Evolutionary conservation across 306 rosid species (phyloP).

Genomic region (Vigna unguiculata): DNA sequence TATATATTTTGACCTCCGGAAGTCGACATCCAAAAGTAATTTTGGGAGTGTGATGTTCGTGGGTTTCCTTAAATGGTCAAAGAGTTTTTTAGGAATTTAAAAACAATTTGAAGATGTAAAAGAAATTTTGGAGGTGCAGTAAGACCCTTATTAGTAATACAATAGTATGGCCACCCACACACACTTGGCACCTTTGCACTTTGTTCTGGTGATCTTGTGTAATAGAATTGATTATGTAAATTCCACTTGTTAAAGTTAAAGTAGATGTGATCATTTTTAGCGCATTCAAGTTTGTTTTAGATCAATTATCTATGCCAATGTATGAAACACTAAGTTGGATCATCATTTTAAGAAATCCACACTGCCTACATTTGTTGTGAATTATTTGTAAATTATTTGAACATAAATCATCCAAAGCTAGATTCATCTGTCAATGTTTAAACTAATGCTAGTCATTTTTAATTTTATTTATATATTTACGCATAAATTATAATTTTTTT

Average conservation of each 20-base stretch:
- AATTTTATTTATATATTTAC: background rate
- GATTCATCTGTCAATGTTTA: background rate
- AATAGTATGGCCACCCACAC: no score
- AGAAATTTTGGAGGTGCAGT: no score
- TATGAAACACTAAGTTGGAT: constrained; percentile 13
- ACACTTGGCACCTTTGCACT: no score
- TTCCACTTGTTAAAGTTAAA: background rate
- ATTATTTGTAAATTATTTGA: background rate
- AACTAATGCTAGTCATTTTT: background rate
- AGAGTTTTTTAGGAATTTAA: no score
- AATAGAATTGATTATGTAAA: constrained; percentile 17
- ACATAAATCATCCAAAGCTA: background rate
- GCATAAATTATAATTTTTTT: background rate
- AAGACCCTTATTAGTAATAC: no score
- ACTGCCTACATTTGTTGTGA: no score
- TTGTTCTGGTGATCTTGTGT: no score
- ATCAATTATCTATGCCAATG: background rate
- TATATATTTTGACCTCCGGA: no score
- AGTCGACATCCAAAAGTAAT: no score
- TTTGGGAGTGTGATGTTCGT: no score
- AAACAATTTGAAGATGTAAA: no score
- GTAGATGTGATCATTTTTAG: background rate
- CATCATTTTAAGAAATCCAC: constrained; percentile 14
- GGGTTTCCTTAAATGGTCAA: no score
- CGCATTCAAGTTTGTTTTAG: background rate